A percentile compares a stretch with the other conserved stretches of the same genome.
phyloP scores from a whole-genome alignment of 2,329 filamentous ascomycete genomes.

The Colletotrichum lindemuthianum region DNA sequence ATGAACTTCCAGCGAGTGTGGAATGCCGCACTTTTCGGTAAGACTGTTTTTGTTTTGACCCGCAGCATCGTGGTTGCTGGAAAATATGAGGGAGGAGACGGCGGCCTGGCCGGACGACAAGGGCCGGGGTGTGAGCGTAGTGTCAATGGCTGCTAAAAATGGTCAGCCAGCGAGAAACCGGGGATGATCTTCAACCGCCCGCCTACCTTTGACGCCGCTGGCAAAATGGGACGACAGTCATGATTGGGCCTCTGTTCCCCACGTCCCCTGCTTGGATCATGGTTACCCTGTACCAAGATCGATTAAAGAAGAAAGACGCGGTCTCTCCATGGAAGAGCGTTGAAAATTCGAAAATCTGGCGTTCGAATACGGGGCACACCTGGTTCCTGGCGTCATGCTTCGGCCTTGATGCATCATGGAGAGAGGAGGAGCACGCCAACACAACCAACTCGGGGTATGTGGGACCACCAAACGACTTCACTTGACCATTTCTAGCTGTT shows the following conservation, averaged over 20 bases:
- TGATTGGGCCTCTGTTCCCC: conserved; percentile 26
- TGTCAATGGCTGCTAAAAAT: conserved; percentile 22
- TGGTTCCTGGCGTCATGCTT: conserved; percentile 19
- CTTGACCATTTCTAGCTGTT: conserved; percentile 22
- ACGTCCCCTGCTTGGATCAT: conserved; percentile 7
- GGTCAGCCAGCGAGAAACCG: conserved; percentile 5
- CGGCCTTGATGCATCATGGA: not conserved
- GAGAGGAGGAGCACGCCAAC: conserved; percentile 1
- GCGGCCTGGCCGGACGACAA: conserved; percentile 18
- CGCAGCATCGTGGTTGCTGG: conserved; percentile 13
- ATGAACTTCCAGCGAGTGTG: not conserved
- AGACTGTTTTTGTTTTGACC: not conserved
- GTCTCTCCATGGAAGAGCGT: not conserved
- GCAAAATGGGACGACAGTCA: conserved; percentile 21
- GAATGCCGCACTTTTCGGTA: conserved; percentile 8
- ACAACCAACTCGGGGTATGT: conserved; percentile 10
- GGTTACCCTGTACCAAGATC: conserved; percentile 10
- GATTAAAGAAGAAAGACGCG: not conserved
- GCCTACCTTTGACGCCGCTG: conserved; percentile 22
- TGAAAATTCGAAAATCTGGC: no score
- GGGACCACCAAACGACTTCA: conserved; percentile 3
- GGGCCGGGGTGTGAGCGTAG: conserved; percentile 13
- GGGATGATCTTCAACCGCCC: conserved; percentile 1
- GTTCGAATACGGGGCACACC: conserved; percentile 15
- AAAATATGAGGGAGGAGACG: conserved; percentile 23